Evolutionary conservation across 129 eudicot species (phyloP).

Genomic region (Mikania micrantha): DNA sequence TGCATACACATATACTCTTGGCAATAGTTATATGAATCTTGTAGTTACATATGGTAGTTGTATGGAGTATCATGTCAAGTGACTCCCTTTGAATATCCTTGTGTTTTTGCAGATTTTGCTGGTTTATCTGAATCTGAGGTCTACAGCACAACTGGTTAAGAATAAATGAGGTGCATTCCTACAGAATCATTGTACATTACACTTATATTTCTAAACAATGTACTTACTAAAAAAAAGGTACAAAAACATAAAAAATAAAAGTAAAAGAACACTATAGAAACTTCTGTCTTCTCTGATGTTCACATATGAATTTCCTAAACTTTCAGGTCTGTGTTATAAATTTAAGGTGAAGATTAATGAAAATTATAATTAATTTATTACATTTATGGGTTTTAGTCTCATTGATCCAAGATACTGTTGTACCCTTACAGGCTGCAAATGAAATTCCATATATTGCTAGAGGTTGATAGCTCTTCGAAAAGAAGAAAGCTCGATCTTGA

Average conservation of each 20-base stretch:
- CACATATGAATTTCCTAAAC: neutral
- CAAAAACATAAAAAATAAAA: neutral
- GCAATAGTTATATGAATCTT: neutral
- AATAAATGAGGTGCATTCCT: neutral
- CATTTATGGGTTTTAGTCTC: neutral
- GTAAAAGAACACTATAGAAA: neutral
- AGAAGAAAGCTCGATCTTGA: slow-evolving; percentile 5
- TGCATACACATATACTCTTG: neutral
- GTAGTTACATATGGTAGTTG: neutral
- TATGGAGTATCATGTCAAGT: neutral
- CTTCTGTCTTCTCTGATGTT: neutral
- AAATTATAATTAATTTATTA: neutral
- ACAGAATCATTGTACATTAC: neutral
- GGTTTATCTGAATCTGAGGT: neutral
- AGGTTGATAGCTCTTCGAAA: neutral
- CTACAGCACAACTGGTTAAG: neutral
- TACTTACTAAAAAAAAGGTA: neutral
- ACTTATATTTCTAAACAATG: neutral
- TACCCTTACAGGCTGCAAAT: neutral
- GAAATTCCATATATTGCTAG: neutral
- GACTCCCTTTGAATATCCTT: neutral
- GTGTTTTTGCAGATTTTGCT: neutral
- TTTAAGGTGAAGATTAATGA: neutral
- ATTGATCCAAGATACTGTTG: neutral
- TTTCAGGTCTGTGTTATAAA: neutral